phyloP scores from a whole-genome alignment of 2,329 filamentous ascomycete genomes.

The Harringtonia aguacate region DNA sequence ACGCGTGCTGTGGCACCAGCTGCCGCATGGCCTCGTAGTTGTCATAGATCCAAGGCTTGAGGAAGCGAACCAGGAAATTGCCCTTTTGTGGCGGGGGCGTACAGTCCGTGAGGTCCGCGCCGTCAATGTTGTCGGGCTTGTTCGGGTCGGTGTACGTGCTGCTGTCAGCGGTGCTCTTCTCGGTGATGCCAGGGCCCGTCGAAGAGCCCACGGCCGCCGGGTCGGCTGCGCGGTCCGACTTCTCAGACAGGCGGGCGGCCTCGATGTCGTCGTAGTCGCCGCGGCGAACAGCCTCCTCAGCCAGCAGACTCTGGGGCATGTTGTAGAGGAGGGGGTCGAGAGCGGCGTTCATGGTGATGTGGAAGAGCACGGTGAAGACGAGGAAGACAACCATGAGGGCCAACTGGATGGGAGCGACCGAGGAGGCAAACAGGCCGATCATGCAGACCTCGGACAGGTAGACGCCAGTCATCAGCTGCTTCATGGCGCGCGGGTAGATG shows the following conservation, averaged over 20 bases:
- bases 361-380: conserved; percentile 65
- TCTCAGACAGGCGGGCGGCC: conserved; percentile 7
- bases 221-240: too few relatives aligned
- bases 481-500: conserved; percentile 81
- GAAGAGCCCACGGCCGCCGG: conserved; percentile 5
- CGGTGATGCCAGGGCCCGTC: background rate
- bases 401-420: conserved; percentile 55
- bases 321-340: conserved; percentile 67
- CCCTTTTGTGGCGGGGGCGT: conserved; percentile 25
- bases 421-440: conserved; percentile 69
- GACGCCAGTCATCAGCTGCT: conserved; percentile 74
- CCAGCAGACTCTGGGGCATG: conserved; percentile 60
- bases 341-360: conserved; percentile 62
- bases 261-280: conserved; percentile 13
- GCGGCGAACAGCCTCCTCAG: conserved; percentile 29
- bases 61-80: conserved; percentile 54
- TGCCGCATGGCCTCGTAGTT: conserved; percentile 62
- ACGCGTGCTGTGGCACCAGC: conserved; percentile 50
- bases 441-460: conserved; percentile 75
- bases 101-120: conserved; percentile 5
- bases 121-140: conserved; percentile 13
- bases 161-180: conserved; percentile 17
- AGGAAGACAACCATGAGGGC: conserved; percentile 66
- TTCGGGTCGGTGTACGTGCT: background rate
- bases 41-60: conserved; percentile 68